Conservation (phyloP, 345 rosid species). For the Noccaea caerulescens region DNA sequence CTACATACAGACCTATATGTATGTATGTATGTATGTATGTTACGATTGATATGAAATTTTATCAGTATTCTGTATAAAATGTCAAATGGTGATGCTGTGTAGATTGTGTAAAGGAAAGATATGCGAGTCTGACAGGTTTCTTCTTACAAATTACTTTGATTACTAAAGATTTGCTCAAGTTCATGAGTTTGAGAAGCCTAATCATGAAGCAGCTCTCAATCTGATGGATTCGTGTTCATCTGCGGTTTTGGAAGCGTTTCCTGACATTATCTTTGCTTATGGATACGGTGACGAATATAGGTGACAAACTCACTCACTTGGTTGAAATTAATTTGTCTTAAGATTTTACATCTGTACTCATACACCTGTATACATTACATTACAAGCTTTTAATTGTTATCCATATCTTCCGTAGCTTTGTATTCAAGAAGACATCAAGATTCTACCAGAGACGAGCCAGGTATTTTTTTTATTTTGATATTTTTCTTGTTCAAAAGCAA, state of each 20-base stretch:
- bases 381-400: neutral
- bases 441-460: conserved; percentile 92
- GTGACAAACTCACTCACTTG: conserved; percentile 39
- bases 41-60: no score
- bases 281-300: conserved; percentile 82
- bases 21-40: no score
- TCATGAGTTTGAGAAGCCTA: conserved; percentile 80
- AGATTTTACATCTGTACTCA: neutral
- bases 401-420: conserved; percentile 58
- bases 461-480: conserved; percentile 31
- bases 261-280: conserved; percentile 78
- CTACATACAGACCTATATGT: no score
- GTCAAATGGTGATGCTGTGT: conserved; percentile 12
- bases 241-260: conserved; percentile 69
- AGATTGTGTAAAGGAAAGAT: neutral
- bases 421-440: conserved; percentile 73
- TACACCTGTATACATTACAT: neutral
- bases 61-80: neutral
- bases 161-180: conserved; percentile 60
- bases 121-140: neutral
- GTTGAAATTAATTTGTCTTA: neutral
- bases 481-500: neutral
- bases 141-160: neutral
- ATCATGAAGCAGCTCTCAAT: conserved; percentile 62
- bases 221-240: conserved; percentile 78